Conservation (phyloP, 1,284 basidiomycete genomes). For the Somion occarium region DNA sequence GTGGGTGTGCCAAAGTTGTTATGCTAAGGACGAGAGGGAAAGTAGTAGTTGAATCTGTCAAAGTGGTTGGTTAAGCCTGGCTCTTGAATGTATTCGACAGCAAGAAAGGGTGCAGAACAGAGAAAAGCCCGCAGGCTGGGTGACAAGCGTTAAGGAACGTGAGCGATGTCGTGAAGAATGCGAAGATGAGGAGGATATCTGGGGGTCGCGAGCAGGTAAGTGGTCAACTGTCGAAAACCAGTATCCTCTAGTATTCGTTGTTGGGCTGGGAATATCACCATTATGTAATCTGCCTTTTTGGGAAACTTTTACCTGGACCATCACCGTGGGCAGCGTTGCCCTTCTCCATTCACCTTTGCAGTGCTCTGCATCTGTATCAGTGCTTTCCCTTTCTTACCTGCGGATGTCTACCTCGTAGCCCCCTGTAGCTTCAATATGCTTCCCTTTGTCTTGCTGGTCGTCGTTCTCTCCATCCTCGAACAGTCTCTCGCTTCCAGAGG, state of each 20-base stretch:
- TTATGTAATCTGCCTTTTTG: too few relatives aligned
- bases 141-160: constrained; percentile 17
- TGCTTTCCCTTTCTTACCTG: neutral
- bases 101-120: neutral
- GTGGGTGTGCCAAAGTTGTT: constrained; percentile 20
- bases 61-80: neutral
- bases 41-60: neutral
- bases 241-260: too few relatives aligned
- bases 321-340: neutral
- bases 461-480: constrained; percentile 9
- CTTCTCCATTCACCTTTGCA: neutral
- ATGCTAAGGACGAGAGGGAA: constrained; percentile 8
- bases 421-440: neutral
- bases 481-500: constrained; percentile 8
- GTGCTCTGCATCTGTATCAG: neutral
- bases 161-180: constrained; percentile 15
- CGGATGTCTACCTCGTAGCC: neutral
- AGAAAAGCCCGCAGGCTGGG: neutral
- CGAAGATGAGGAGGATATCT: constrained; percentile 5
- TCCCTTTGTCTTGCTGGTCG: constrained; percentile 5
- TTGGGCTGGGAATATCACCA: too few relatives aligned
- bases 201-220: constrained; percentile 2
- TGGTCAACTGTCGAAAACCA: neutral
- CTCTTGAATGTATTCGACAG: neutral
- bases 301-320: neutral